Evolutionary conservation across 2,329 filamentous ascomycete genomes (phyloP), one percentile per base, ranked within the genome.

Genomic region (Fusarium floridanum): DNA sequence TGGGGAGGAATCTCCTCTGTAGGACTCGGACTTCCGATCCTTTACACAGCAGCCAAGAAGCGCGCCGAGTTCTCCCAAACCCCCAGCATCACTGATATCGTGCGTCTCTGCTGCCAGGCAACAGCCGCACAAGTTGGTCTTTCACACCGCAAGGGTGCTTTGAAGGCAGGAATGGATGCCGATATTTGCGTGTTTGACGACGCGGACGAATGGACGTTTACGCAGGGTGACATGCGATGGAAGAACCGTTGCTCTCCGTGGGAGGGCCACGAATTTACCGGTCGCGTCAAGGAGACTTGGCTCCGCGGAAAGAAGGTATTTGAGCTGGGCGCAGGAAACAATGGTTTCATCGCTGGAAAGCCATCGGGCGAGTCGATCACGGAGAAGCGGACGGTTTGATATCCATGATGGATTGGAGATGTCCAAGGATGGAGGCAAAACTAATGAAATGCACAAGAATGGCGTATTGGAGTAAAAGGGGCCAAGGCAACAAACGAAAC

Each of bases 1-100:
- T 99, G 97, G 97, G 97, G 97, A 64, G 97, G 97, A 16, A 98
- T 99, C 79, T 96, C 94, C 5, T 97, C 94, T 6, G 96, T 99
- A 20, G 97, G 97, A 0, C 90, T 99, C 1, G 97, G 97, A 1
- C 88, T 99, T 5, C 94, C 95, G 6, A 98, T 99, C 74, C 88
- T 99, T 7, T 93, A 95, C 91, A 95, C 94, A 0, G 91, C 95
- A 53, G 89, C 93, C 36, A 86, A 88, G 80, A 88, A 90, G 72
- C 88, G 93, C 45, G 85, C 89, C 50, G 84, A 88, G 36, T 82
- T 86, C 10, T 83, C 84, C 76, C 83, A 80, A 74, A 83, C 81
- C 60, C 88, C 83, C 0, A 83, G 81, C n/a, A 83, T 98, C 24
- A 87, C 93, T 68, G 94, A 98, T 79, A 92, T 98, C 16, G 95